phyloP scores from a whole-genome alignment of 1,139 yeast species.

The Suhomyces wounanorum region DNA sequence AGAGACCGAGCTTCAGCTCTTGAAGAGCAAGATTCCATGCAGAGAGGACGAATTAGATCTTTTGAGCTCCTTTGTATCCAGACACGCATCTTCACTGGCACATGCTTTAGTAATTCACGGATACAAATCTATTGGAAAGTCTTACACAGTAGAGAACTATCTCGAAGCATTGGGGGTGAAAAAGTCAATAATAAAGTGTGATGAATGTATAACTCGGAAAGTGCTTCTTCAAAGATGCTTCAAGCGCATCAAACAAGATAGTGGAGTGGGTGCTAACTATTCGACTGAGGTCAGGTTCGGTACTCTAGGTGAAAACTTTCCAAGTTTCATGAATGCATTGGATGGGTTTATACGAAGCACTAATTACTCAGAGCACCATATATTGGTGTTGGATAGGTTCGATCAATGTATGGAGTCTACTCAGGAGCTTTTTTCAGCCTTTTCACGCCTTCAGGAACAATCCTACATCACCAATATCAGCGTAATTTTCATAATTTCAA shows the following conservation, averaged over 20 bases:
- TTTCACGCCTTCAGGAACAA: slow-evolving; percentile 50
- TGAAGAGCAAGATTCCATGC: slow-evolving; percentile 14
- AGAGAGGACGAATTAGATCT: slow-evolving; percentile 33
- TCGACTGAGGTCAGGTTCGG: slow-evolving; percentile 12
- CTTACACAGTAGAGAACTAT: slow-evolving; percentile 32
- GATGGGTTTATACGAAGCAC: slow-evolving; percentile 37
- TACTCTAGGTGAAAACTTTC: slow-evolving; percentile 44
- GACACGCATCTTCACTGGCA: slow-evolving; percentile 24
- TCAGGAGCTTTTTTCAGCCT: slow-evolving; percentile 46
- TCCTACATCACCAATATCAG: slow-evolving; percentile 32
- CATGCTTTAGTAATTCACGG: slow-evolving; percentile 43
- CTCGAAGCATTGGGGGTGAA: slow-evolving; percentile 26
- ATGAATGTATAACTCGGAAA: slow-evolving; percentile 42
- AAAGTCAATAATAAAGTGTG: slow-evolving; percentile 36
- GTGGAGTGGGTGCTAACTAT: slow-evolving; percentile 21
- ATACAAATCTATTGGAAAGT: slow-evolving; percentile 44
- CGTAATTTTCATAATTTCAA: slow-evolving; percentile 35
- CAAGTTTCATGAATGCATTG: slow-evolving; percentile 46
- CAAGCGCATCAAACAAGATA: slow-evolving; percentile 30
- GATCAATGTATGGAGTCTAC: slow-evolving; percentile 57
- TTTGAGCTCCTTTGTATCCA: slow-evolving; percentile 30
- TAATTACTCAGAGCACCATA: slow-evolving; percentile 43
- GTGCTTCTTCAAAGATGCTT: slow-evolving; percentile 43
- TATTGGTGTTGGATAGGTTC: slow-evolving; percentile 59
- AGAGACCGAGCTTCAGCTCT: slow-evolving; percentile 1